Base-by-base conservation (phyloP, 345 rosid genomes). In the Hibiscus syriacus region DNA sequence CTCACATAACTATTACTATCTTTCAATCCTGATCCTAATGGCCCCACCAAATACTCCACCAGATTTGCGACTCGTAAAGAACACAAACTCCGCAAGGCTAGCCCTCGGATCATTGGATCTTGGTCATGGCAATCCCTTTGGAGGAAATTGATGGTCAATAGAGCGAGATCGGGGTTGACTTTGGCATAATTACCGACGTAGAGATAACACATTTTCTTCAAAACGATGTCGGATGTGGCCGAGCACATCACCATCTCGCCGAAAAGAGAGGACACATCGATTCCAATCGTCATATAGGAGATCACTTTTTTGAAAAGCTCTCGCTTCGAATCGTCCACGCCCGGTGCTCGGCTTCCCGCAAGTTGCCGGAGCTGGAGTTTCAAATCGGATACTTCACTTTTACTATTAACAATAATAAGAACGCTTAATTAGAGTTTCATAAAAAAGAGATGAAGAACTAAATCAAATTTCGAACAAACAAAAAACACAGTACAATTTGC, bases 191-290 rank as follows among this genome's bases (percentile, higher is more conserved):
- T 93, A 19, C 97, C 97, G 46, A 93, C 99, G 71, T 93, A 93
- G 26, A 93, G 85, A 73, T 90, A 93, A 68, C 97, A 93, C 97
- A 93, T 93, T 73, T 93, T 93, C 91, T 93, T 93, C 80, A 93
- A 71, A 38, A 93, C 97, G 66, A 93, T 91, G 74, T 93, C 97
- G 23, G 97, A 85, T 36, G 99, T 89, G 3, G 94, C 97, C 0
- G 96, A 93, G 77, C 99, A 93, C 99, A 93, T 93, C 45, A 93
- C 97, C 97, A 93, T 93, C 84, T 93, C 98, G 6, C 98, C 95
- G 32, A 93, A 93, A 8, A 93, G 80, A 16, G 97, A 79, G 4
- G 98, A 85, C 72, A 93, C 98, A 23, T 93, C 98, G 39, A 93
- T 85, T 56, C 98, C 96, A n/a, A 93, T 85, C 2, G 96, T 93